Base-by-base conservation (phyloP, 495 filamentous ascomycete genomes). In the Neurospora sp. region DNA sequence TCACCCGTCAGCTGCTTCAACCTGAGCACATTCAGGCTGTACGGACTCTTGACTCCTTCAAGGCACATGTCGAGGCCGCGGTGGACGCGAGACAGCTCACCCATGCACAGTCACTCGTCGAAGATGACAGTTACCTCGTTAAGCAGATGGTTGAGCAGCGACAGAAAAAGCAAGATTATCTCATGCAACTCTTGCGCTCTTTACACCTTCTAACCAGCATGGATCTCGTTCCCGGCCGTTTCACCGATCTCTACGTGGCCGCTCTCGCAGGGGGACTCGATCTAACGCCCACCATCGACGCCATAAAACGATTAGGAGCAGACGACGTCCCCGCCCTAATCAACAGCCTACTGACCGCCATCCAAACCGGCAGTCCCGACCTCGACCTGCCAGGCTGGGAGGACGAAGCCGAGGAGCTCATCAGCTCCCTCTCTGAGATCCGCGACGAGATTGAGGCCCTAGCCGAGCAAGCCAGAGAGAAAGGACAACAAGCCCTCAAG, bases 11-110 rank as follows among this genome's bases (percentile, higher is more conserved):
- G 3, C 72, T 86, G 0, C 69, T 89, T 27, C 82, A 88, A 69
- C 75, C 81, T 8, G 85, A 90, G 39, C 90, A 96, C 73, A 84
- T 90, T 61, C 90, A 97, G 77, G 91, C 92, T 22, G 82, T 94
- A 37, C 87, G 94, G 74, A 94, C 89, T 69, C 81, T 97, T 3
- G 87, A 89, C 4, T 98, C 96, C 31, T 98, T 98, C 79, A 86
- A 88, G 77, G 85, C 82, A 47, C 74, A 80, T 42, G 77, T 86
- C 9, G 86, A 87, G 73, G 68, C 68, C 1, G 72, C 79, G 5
- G 71, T 87, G n/a, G 81, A 80, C 39, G 81, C 73, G 2, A 77
- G 77, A 9, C 76, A 82, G 72, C 71, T 77, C 39, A 71, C 65
- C 38, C 76, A 81, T 42, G 84, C 83, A 7, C 81, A 78, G 47